These are phyloP conservation scores for Fusarium bulbicola DNA, from an alignment of 2,329 filamentous ascomycete genomes.

Conservation along the genomic window DNA sequence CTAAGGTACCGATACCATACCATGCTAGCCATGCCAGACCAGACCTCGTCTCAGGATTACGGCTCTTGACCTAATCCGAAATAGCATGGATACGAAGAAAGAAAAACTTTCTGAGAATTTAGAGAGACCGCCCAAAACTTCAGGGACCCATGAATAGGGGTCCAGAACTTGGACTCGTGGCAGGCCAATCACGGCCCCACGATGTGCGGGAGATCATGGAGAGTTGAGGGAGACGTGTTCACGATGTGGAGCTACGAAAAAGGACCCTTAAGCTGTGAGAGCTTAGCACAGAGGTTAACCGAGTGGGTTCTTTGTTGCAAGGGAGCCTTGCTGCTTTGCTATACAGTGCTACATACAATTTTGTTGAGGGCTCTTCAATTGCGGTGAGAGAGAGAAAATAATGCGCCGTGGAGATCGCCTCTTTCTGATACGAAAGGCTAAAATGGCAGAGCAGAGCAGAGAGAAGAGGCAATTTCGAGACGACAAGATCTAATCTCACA, in stretches of 20 bases:
- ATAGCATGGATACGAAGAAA: constrained; percentile 25
- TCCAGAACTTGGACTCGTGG: constrained; percentile 27
- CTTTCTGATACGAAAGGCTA: neutral
- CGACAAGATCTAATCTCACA: constrained; percentile 4
- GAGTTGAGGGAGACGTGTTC: constrained; percentile 23
- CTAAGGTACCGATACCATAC: neutral
- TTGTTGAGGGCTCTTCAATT: constrained; percentile 11
- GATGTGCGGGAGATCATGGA: constrained; percentile 39
- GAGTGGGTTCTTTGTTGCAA: constrained; percentile 3
- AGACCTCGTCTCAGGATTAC: constrained; percentile 14
- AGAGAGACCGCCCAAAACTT: neutral
- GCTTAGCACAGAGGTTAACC: constrained; percentile 21
- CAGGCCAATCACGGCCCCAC: constrained; percentile 35
- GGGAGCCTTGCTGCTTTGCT: constrained; percentile 16
- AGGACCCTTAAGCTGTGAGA: constrained; percentile 11
- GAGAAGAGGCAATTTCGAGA: neutral
- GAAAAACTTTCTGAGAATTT: neutral
- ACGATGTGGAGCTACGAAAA: constrained; percentile 8
- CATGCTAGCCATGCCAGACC: neutral
- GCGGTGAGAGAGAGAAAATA: constrained; percentile 4
- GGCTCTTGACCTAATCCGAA: constrained; percentile 36
- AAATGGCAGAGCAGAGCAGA: neutral
- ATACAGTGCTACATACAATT: neutral
- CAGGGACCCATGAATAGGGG: constrained; percentile 36
- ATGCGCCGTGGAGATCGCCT: neutral